Conservation (phyloP, 495 filamentous ascomycete genomes). For the Articulospora tetracladia region DNA sequence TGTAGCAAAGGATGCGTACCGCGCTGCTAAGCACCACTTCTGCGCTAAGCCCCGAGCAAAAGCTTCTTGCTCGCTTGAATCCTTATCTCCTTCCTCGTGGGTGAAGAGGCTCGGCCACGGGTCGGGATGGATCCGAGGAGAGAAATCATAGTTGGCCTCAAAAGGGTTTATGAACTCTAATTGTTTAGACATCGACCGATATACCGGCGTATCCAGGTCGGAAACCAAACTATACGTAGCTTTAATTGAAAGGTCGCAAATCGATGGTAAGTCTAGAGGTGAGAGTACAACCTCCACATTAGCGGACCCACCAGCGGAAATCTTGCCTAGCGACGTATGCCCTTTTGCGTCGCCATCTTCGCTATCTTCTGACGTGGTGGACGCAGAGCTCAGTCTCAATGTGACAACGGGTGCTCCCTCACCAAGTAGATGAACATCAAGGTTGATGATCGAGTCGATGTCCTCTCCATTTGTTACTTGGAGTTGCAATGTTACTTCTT, state of each 20-base stretch:
- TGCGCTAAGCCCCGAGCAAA: slow-evolving; percentile 61
- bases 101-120: slow-evolving; percentile 86
- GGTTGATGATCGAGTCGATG: slow-evolving; percentile 62
- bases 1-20: slow-evolving; percentile 67
- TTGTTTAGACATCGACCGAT: slow-evolving; percentile 61
- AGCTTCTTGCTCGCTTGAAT: slow-evolving; percentile 36
- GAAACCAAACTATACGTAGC: slow-evolving; percentile 73
- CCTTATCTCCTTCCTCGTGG: slow-evolving; percentile 36
- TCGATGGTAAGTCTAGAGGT: slow-evolving; percentile 46
- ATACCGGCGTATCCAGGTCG: slow-evolving; percentile 79
- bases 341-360: not conserved
- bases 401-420: slow-evolving; percentile 44
- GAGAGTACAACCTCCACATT: slow-evolving; percentile 47
- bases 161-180: slow-evolving; percentile 78
- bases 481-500: slow-evolving; percentile 62
- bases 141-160: slow-evolving; percentile 81
- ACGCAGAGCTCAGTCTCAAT: not conserved
- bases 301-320: slow-evolving; percentile 33
- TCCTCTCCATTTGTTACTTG: slow-evolving; percentile 81
- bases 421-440: slow-evolving; percentile 67
- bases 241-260: slow-evolving; percentile 68
- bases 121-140: slow-evolving; percentile 68
- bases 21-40: slow-evolving; percentile 71
- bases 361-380: slow-evolving; percentile 29
- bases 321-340: slow-evolving; percentile 41